These are phyloP conservation scores for Epichloe typhina DNA, from an alignment of 2,329 filamentous ascomycete species.

Conservation along the genomic window DNA sequence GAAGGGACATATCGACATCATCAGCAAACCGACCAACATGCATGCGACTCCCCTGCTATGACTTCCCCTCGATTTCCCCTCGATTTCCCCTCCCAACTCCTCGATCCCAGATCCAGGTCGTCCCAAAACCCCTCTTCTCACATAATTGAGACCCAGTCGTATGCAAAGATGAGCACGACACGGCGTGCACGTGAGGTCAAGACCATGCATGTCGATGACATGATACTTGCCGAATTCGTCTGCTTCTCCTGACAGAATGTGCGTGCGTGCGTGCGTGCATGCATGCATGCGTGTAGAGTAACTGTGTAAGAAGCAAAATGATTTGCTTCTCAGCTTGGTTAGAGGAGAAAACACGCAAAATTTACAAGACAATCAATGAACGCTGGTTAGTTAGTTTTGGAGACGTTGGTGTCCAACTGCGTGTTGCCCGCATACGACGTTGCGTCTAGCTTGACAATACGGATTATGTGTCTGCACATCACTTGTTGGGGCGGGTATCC, in stretches of 20 bases:
- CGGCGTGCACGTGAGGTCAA: not conserved
- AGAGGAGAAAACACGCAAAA: not conserved
- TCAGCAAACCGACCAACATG: not conserved
- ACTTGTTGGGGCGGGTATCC: not conserved
- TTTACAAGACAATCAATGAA: not conserved
- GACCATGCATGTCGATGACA: not conserved
- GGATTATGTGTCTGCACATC: not conserved
- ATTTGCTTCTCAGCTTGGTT: not conserved
- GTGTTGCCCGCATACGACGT: too few relatives aligned
- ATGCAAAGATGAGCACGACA: not conserved
- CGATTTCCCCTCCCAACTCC: too few relatives aligned
- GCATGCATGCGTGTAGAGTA: not conserved
- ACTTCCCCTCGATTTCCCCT: too few relatives aligned
- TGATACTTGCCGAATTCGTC: not conserved
- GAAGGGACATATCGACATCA: not conserved
- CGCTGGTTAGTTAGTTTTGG: not conserved
- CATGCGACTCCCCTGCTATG: not conserved
- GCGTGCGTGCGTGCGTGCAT: not conserved
- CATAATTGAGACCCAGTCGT: not conserved
- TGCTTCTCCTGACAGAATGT: not conserved
- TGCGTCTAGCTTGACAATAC: too few relatives aligned
- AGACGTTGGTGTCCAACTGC: not conserved
- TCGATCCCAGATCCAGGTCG: not conserved
- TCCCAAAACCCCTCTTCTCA: not conserved
- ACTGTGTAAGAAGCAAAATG: not conserved